phyloP scores from a whole-genome alignment of 2,329 filamentous ascomycete species.

The Didymella sp. region DNA sequence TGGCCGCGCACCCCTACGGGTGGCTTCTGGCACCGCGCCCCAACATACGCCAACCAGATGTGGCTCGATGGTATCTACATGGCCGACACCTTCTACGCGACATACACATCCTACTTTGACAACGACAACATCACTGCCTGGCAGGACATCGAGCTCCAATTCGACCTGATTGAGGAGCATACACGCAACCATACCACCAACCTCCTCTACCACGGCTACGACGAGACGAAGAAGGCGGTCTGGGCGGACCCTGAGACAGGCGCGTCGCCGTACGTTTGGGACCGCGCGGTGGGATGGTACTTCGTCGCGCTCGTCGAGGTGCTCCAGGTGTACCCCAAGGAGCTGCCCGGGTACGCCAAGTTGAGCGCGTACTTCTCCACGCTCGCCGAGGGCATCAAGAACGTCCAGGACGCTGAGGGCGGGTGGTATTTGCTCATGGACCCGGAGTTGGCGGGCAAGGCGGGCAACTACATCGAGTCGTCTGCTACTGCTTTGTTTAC shows the following conservation, averaged over 20 bases:
- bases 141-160: constrained; percentile 52
- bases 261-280: constrained; percentile 48
- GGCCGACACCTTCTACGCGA: constrained; percentile 51
- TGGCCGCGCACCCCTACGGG: constrained; percentile 60
- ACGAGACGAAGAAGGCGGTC: constrained; percentile 43
- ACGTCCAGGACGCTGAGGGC: constrained; percentile 54
- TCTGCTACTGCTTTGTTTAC: constrained; percentile 63
- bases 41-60: constrained; percentile 62
- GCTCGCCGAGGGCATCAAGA: constrained; percentile 53
- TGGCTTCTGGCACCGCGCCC: constrained; percentile 62
- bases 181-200: constrained; percentile 43
- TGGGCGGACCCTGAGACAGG: constrained; percentile 49
- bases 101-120: constrained; percentile 50
- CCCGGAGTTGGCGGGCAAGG: constrained; percentile 51
- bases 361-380: constrained; percentile 52
- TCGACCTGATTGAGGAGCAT: constrained; percentile 47
- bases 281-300: constrained; percentile 50
- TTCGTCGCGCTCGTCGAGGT: constrained; percentile 56
- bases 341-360: constrained; percentile 47
- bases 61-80: constrained; percentile 63
- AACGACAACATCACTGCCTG: constrained; percentile 51
- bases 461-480: constrained; percentile 67
- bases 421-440: constrained; percentile 68
- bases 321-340: constrained; percentile 55
- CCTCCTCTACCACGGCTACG: constrained; percentile 47